A percentile compares a stretch with the other conserved stretches of the same genome.
Conservation (phyloP, 2,329 filamentous ascomycete genomes). For the Ophiostoma perfectum region DNA sequence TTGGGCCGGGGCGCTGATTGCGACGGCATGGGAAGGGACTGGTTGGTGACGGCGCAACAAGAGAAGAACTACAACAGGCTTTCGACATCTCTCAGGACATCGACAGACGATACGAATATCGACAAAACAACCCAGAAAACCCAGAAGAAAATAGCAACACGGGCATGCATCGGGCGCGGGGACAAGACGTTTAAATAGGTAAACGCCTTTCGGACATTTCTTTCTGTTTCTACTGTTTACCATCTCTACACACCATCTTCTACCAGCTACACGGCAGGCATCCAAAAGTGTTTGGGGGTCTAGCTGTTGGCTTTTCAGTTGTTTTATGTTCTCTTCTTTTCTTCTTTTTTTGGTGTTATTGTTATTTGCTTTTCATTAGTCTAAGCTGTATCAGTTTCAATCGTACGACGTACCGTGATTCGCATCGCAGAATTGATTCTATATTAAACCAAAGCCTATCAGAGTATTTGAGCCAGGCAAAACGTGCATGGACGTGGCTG, state of each 20-base stretch:
- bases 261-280: background rate
- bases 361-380: too few species aligned
- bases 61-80: background rate
- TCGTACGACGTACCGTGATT: too few species aligned
- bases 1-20: background rate
- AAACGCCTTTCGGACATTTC: background rate
- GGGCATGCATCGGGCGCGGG: background rate
- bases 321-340: too few species aligned
- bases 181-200: conserved; percentile 12
- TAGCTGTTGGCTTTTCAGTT: background rate
- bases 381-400: too few species aligned
- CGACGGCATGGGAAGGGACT: conserved; percentile 11
- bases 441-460: too few species aligned
- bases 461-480: too few species aligned
- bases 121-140: conserved; percentile 3
- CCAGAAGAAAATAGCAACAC: background rate
- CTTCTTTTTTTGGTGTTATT: background rate
- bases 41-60: conserved; percentile 7
- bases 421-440: too few species aligned
- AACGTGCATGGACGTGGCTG: background rate
- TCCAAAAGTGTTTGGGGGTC: conserved; percentile 3
- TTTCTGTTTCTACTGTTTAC: background rate
- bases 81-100: conserved; percentile 1
- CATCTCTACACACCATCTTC: too few species aligned
- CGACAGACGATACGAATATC: background rate